Conservation (phyloP, 2,329 filamentous ascomycete genomes). For the Fusarium subtropicale region DNA sequence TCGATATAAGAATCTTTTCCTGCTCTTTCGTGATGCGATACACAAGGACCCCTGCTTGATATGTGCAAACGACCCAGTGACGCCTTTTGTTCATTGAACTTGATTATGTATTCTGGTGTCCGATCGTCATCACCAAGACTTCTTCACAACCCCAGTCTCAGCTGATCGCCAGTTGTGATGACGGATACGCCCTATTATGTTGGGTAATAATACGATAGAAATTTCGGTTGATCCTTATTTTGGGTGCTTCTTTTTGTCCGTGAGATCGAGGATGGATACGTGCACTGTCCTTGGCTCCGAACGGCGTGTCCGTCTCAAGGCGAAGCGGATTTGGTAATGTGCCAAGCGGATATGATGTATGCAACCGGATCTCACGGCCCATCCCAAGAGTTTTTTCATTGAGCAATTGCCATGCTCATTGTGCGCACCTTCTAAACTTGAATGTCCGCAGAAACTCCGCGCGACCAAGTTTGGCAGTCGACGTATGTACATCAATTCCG, state of each 20-base stretch:
- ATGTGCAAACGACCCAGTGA: slow-evolving; percentile 8
- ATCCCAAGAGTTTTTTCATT: slow-evolving; percentile 21
- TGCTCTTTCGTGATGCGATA: not conserved
- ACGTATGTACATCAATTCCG: not conserved
- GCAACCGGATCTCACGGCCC: slow-evolving; percentile 45
- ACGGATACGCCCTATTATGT: slow-evolving; percentile 5
- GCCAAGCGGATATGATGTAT: slow-evolving; percentile 43
- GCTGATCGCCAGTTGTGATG: slow-evolving; percentile 12
- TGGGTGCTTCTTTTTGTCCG: slow-evolving; percentile 12
- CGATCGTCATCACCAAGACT: slow-evolving; percentile 17
- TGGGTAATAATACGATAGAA: slow-evolving; percentile 24
- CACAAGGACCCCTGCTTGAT: not conserved
- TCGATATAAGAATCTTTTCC: not conserved
- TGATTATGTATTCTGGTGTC: slow-evolving; percentile 13
- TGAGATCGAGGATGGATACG: slow-evolving; percentile 14
- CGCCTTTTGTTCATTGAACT: slow-evolving; percentile 5
- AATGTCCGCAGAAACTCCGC: slow-evolving; percentile 19
- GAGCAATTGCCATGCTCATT: slow-evolving; percentile 2
- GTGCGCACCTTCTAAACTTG: not conserved
- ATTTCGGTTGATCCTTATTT: slow-evolving; percentile 40
- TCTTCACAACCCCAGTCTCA: not conserved
- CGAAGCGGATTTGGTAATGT: slow-evolving; percentile 28
- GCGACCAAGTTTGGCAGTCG: slow-evolving; percentile 3
- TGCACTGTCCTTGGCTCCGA: slow-evolving; percentile 32
- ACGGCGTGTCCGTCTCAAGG: slow-evolving; percentile 42